Conservation (phyloP, 1,139 yeast species). For the Hanseniaspora gamundiae region DNA sequence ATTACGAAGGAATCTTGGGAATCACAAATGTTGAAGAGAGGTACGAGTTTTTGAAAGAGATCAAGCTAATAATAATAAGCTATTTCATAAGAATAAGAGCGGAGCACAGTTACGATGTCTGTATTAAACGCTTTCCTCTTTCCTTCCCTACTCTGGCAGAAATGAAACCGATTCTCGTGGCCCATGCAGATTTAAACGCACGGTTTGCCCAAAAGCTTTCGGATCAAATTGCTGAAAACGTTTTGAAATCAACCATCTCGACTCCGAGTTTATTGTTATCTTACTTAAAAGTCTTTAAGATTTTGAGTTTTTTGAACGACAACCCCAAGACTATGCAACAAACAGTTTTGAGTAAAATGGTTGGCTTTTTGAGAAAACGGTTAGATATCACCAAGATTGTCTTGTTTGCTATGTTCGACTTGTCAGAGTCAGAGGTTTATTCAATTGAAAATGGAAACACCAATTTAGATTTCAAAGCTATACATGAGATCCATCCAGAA, state of each 20-base stretch:
- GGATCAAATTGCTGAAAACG: background rate
- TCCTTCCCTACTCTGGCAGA: background rate
- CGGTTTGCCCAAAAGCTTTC: background rate
- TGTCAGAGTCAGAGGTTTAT: background rate
- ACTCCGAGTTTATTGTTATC: background rate
- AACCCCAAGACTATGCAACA: background rate
- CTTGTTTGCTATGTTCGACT: background rate
- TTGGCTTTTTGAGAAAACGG: background rate
- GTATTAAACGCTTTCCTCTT: background rate
- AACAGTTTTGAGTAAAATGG: background rate
- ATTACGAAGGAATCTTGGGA: background rate
- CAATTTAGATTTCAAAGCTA: background rate
- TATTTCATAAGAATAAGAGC: background rate
- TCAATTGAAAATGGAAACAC: background rate
- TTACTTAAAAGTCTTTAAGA: background rate
- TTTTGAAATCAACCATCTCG: background rate
- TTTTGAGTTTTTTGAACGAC: background rate
- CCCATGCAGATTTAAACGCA: background rate
- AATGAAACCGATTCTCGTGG: background rate
- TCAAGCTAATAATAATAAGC: background rate
- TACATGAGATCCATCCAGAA: background rate
- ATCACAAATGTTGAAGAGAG: background rate
- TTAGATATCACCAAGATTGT: background rate
- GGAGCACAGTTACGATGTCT: background rate
- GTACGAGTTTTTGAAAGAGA: background rate